These are phyloP conservation scores for Boletellus ananas DNA, from an alignment of 768 basidiomycete species.

Conservation along the genomic window DNA sequence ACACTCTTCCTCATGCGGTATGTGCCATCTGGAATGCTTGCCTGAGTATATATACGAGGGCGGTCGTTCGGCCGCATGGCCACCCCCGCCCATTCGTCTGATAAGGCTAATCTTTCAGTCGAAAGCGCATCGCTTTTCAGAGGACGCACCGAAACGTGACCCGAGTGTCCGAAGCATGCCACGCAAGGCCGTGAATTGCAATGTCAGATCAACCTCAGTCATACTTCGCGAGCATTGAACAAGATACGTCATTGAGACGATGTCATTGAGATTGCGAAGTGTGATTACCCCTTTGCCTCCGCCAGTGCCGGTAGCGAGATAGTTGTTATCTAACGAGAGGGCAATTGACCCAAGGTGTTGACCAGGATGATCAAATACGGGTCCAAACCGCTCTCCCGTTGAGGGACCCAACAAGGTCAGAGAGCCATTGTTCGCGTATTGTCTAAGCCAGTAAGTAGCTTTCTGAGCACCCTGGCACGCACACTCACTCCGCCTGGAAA, in stretches of 20 bases:
- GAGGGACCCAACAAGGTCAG: slow-evolving; percentile 11
- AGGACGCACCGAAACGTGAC: not conserved
- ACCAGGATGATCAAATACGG: not conserved
- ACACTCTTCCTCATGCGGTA: too few relatives aligned
- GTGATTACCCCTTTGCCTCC: not conserved
- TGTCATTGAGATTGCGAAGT: not conserved
- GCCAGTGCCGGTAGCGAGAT: not conserved
- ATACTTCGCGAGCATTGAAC: not conserved
- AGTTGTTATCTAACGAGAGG: not conserved
- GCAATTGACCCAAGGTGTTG: not conserved
- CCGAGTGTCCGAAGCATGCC: not conserved
- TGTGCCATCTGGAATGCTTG: not conserved
- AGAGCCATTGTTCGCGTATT: too few relatives aligned
- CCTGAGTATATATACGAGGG: too few relatives aligned
- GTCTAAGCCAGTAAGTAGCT: too few relatives aligned
- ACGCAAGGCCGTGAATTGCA: not conserved
- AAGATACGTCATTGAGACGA: not conserved
- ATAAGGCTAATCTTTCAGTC: not conserved
- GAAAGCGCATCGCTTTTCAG: too few relatives aligned
- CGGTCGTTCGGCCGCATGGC: not conserved
- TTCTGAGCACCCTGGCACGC: too few relatives aligned
- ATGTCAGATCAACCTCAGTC: not conserved
- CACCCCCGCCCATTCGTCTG: not conserved
- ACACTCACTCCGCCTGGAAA: too few relatives aligned
- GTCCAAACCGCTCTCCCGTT: not conserved